These are phyloP conservation scores for Trichoderma koningiopsis DNA, from an alignment of 2,329 filamentous ascomycete genomes.

Conservation along the genomic window DNA sequence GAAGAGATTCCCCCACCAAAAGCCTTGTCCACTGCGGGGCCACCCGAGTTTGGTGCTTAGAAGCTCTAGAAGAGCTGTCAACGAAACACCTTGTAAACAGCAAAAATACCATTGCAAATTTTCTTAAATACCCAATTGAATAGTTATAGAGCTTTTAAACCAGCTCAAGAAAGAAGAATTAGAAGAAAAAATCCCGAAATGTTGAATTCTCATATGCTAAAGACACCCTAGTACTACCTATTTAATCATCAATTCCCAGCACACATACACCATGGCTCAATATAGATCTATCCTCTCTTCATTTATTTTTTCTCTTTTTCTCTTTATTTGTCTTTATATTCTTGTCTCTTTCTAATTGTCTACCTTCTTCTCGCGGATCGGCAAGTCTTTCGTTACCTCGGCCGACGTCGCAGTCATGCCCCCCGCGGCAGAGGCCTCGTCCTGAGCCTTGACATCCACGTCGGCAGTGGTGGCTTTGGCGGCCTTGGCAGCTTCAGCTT, in stretches of 20 bases:
- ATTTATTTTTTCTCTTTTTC: neutral
- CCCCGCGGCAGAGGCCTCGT: conserved; percentile 28
- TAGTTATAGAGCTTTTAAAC: neutral
- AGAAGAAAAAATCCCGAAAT: neutral
- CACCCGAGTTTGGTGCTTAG: neutral
- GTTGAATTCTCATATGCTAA: neutral
- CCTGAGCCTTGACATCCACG: conserved; percentile 29
- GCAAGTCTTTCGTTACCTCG: conserved; percentile 31
- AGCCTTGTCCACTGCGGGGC: conserved; percentile 18
- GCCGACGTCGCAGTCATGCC: conserved; percentile 27
- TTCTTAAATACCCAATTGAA: neutral
- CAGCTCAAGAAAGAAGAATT: neutral
- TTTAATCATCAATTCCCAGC: neutral
- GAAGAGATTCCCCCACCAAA: conserved; percentile 24
- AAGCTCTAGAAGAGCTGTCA: neutral
- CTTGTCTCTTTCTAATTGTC: conserved; percentile 17
- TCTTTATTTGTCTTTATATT: neutral
- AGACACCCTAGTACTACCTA: neutral
- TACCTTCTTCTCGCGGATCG: conserved; percentile 31
- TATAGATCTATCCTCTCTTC: neutral
- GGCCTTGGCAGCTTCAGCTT: conserved; percentile 32
- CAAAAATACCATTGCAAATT: neutral
- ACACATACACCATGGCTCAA: neutral
- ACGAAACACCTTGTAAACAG: neutral
- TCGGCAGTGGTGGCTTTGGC: neutral